Evolutionary conservation across 1,139 yeast species (phyloP), one percentile per base, ranked within the genome.

Genomic region (Tardiomyces blankii): DNA sequence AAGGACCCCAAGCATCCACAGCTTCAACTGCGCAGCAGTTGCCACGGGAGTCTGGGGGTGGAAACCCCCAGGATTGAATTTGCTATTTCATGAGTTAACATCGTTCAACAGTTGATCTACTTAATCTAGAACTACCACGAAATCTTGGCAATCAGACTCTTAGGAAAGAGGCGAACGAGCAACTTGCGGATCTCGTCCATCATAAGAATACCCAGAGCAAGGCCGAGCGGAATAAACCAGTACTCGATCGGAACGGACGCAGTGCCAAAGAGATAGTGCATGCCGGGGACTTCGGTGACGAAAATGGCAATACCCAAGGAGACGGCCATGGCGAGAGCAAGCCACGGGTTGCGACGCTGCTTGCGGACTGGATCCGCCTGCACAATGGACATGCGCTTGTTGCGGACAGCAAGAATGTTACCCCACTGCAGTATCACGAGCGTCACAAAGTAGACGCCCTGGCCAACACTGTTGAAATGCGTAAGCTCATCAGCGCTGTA

Each of bases 391-490:
- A 70, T 60, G 46, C 64, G 61, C 49, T 78, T 64, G 1, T 75
- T 71, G 56, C 80, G 64, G 41, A 72, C 67, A 1, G 75, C 65
- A 55, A 74, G 52, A 51, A 74, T 59, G 52, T 74, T 74, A 61
- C 73, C 73, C 50, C 69, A 64, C 56, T 75, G 79, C 67, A 74
- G 60, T 40, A 74, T 66, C 5, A 75, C 77, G 64, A 75, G 61
- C 47, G 72, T 73, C 45, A 69, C 64, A 54, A 75, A 75, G 57
- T 74, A 75, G 42, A 74, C 70, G 18, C 76, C 69, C 1, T 76
- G 72, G 1, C 75, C 72, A 42, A 59, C 60, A 44, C 64, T 63
- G 35, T 30, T 30, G 35, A 30, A 30, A 9, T 30, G n/a, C 5
- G 35, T 30, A 12, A 30, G 16, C 16, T 30, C 35, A 12, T 30